Percentiles rank a stretch among this genome's conserved stretches.
phyloP scores from a whole-genome alignment of 495 filamentous ascomycete genomes.

The Viridothelium virens region DNA sequence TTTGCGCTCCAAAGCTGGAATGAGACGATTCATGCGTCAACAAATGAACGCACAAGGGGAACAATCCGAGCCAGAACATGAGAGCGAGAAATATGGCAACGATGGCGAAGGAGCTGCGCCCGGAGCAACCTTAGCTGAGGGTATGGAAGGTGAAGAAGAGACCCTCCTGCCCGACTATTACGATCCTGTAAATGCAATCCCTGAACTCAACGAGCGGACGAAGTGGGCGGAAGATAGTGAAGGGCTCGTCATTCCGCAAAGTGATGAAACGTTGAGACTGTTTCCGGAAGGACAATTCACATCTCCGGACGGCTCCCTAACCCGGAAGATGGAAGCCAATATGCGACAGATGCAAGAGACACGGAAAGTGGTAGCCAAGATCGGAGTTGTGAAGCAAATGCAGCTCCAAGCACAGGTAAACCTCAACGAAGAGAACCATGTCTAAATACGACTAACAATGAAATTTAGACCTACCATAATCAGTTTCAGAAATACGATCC shows the following conservation, averaged over 20 bases:
- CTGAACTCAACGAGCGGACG: constrained; percentile 66
- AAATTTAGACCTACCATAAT: constrained; percentile 79
- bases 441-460: not conserved
- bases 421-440: not conserved
- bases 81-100: constrained; percentile 37
- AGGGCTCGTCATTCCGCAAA: constrained; percentile 75
- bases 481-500: constrained; percentile 97
- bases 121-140: constrained; percentile 75
- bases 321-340: constrained; percentile 79
- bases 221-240: constrained; percentile 82
- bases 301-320: constrained; percentile 66
- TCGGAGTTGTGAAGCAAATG: constrained; percentile 98
- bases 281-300: constrained; percentile 67
- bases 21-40: constrained; percentile 71
- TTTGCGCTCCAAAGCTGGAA: constrained; percentile 65
- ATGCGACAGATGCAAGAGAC: constrained; percentile 96
- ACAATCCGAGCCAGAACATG: constrained; percentile 33
- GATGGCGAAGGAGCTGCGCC: constrained; percentile 43
- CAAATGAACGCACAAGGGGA: constrained; percentile 54
- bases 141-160: constrained; percentile 80
- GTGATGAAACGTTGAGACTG: constrained; percentile 70
- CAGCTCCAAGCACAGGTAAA: constrained; percentile 88
- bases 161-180: constrained; percentile 85
- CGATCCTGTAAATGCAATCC: constrained; percentile 74
- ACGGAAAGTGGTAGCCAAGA: constrained; percentile 88